Percentiles rank a stretch among this genome's conserved stretches.
These are phyloP conservation scores for Hamigera avellanea DNA, from an alignment of 495 filamentous ascomycete species.

Conservation along the genomic window DNA sequence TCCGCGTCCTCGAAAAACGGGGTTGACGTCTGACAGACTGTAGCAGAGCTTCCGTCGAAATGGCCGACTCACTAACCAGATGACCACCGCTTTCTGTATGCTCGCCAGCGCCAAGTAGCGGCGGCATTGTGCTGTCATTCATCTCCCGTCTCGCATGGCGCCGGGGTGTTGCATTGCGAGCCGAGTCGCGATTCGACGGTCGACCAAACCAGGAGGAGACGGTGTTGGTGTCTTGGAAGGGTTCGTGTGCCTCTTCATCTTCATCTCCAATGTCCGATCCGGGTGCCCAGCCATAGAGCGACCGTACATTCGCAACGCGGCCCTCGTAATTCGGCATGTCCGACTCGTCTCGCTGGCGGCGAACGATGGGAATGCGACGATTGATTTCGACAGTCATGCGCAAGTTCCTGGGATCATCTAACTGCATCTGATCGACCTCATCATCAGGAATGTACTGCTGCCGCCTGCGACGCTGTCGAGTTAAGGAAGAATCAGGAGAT, in stretches of 20 bases:
- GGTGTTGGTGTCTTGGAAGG: conserved; percentile 15
- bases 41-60: conserved; percentile 30
- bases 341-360: conserved; percentile 19
- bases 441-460: conserved; percentile 19
- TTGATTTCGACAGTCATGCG: conserved; percentile 27
- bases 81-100: conserved; percentile 11
- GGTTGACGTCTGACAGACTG: conserved; percentile 39
- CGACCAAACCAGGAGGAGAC: conserved; percentile 18
- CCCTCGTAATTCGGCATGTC: conserved; percentile 35
- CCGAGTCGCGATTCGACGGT: conserved; percentile 9
- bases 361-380: conserved; percentile 31
- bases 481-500: conserved; percentile 19
- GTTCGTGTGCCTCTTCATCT: conserved; percentile 20
- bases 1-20: conserved; percentile 30
- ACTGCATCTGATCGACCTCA: conserved; percentile 31
- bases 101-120: conserved; percentile 7
- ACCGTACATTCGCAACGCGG: conserved; percentile 34
- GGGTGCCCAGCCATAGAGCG: conserved; percentile 50
- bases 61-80: conserved; percentile 9
- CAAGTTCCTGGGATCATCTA: conserved; percentile 24
- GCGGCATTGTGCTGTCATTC: conserved; percentile 6
- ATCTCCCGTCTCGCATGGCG: conserved; percentile 19
- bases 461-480: conserved; percentile 24
- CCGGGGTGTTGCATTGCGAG: conserved; percentile 11
- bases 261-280: conserved; percentile 33